Conservation (phyloP, 306 rosid genomes). For the Quercus robur region DNA sequence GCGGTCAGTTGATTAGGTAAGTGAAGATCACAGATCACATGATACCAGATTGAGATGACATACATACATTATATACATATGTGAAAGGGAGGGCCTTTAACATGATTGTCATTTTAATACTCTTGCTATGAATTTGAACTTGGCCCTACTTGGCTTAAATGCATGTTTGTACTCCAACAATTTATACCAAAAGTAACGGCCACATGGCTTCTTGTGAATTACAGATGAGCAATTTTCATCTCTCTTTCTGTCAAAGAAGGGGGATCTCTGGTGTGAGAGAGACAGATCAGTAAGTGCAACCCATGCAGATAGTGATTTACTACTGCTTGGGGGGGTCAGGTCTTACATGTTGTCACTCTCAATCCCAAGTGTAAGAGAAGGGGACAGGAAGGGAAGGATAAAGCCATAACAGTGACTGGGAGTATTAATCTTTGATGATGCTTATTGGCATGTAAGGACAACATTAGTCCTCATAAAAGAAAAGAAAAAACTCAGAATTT, state of each 20-base stretch:
- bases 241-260: background rate
- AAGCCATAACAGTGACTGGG: no score
- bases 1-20: background rate
- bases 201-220: conserved; percentile 28
- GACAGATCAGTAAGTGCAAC: conserved; percentile 14
- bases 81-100: background rate
- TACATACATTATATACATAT: background rate
- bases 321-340: conserved; percentile 4
- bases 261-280: conserved; percentile 9
- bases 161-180: background rate
- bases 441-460: background rate
- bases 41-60: background rate
- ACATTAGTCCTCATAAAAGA: background rate
- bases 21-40: conserved; percentile 2
- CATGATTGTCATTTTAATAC: background rate
- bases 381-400: background rate
- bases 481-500: background rate
- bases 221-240: conserved; percentile 7
- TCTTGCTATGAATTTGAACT: background rate
- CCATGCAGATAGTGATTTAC: conserved; percentile 23
- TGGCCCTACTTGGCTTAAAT: background rate
- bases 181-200: conserved; percentile 5
- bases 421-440: background rate
- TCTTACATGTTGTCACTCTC: background rate
- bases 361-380: background rate